Evolutionary conservation across 2,329 filamentous ascomycete species (phyloP).

Genomic region (Ophiostoma tasmaniense): DNA sequence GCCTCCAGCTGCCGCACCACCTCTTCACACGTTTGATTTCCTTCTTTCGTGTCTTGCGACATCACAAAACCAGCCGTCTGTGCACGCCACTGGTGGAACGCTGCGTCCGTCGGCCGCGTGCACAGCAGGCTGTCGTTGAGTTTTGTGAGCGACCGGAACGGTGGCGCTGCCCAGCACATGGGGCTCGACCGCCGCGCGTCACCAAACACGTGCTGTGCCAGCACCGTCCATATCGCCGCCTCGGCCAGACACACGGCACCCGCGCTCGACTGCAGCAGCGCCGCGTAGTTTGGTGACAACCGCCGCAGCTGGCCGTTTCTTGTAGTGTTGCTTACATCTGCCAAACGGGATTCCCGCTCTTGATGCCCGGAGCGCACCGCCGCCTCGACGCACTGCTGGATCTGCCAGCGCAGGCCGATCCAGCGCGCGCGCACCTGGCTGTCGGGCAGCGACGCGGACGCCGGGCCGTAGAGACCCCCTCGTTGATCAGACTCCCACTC

Average conservation of each 20-base stretch:
- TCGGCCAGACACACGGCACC: slow-evolving; percentile 9
- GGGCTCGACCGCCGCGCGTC: slow-evolving; percentile 12
- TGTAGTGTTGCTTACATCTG: too few relatives aligned
- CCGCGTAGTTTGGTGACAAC: neutral
- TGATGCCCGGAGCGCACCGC: neutral
- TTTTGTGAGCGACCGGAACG: slow-evolving; percentile 7
- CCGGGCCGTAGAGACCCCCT: neutral
- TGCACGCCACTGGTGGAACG: slow-evolving; percentile 17
- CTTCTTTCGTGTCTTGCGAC: neutral
- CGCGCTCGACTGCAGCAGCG: neutral
- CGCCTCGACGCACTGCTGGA: neutral
- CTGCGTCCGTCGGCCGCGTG: slow-evolving; percentile 6
- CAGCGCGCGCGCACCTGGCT: neutral
- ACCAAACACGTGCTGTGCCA: slow-evolving; percentile 15
- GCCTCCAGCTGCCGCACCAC: neutral
- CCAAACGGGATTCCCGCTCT: too few relatives aligned
- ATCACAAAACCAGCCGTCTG: slow-evolving; percentile 16
- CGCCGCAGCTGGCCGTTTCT: neutral
- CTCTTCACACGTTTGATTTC: neutral
- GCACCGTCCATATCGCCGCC: slow-evolving; percentile 15
- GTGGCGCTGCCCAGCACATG: slow-evolving; percentile 16
- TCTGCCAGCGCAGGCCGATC: neutral
- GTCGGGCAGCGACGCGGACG: neutral
- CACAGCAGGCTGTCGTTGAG: slow-evolving; percentile 12
- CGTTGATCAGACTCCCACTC: neutral